A percentile compares a stretch with the other conserved stretches of the same genome.
Evolutionary conservation across 768 basidiomycete genomes (phyloP).

Genomic region (Calocera cornea): DNA sequence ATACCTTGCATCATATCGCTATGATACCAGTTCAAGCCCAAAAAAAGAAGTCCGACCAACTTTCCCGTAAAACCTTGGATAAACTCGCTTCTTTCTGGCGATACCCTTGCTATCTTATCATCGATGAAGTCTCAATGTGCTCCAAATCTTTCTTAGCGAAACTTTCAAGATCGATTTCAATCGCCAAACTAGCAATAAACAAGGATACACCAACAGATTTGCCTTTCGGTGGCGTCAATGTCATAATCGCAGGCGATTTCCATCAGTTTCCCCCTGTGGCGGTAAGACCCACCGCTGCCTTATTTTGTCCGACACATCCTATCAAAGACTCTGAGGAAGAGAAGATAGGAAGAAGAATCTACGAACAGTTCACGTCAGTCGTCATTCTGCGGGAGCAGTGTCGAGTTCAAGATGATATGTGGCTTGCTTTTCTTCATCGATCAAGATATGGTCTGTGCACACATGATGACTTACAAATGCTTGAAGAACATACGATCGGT

Average conservation of each 20-base stretch:
- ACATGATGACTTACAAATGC: conserved; percentile 20
- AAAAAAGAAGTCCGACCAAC: not conserved
- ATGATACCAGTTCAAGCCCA: conserved; percentile 15
- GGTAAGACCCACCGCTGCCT: not conserved
- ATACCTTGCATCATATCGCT: conserved; percentile 26
- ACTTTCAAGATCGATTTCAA: conserved; percentile 15
- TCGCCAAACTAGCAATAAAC: not conserved
- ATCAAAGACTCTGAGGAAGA: not conserved
- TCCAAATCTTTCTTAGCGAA: conserved; percentile 14
- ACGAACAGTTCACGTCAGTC: conserved; percentile 24
- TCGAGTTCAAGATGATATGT: conserved; percentile 21
- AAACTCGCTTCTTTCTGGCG: not conserved
- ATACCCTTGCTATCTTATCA: conserved; percentile 19
- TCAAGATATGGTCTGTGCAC: conserved; percentile 20
- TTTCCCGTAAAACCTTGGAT: not conserved
- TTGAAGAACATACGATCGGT: too few species aligned
- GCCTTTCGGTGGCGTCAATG: conserved; percentile 22
- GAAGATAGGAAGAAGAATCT: conserved; percentile 19
- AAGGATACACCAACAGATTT: not conserved
- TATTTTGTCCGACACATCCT: not conserved
- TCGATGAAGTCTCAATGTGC: conserved; percentile 34
- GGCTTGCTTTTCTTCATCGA: conserved; percentile 23
- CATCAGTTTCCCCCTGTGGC: conserved; percentile 36
- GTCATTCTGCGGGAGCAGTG: conserved; percentile 29
- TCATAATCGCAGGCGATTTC: conserved; percentile 33